Evolutionary conservation across 331 rosid genomes (phyloP), one percentile per base, ranked within the genome.

Genomic region (Rosa hybrid): DNA sequence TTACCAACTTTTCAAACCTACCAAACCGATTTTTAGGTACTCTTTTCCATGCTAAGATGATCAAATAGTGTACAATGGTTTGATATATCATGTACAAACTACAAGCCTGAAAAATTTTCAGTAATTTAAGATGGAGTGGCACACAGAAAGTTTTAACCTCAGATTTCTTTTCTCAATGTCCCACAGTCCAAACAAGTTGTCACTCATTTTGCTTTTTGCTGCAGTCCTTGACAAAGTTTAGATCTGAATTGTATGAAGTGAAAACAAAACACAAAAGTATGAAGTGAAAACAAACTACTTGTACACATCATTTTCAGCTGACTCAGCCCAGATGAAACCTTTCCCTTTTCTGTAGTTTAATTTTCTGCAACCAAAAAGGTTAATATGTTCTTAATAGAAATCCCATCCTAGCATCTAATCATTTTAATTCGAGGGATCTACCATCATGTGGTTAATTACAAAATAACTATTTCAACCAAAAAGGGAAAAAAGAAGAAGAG

Each of bases 321-420:
- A 80, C 78, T 60, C 74, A 63, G 46, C 73, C 53, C 38, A 27
- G 18, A 45, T 27, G 65, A 25, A 12, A 38, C 49, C 0, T 80
- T 45, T 25, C 10, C 12, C 4, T 54, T 71, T 56, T 8, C 39
- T 10, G 18, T 30, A 25, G 56, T 34, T 80, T n/a, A 12, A 23
- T 49, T 63, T 62, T 72, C 74, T 9, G 56, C 38, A n/a, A 48
- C 57, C 46, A 80, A 63, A 72, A 21, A 53, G 45, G 39, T 67
- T 44, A 46, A 0, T 25, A 42, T 13, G 76, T 48, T 71, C 75
- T 46, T 23, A 23, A 71, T 23, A 48, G 42, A 46, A 71, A 46
- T 7, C 8, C 25, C n/a, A 18, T 21, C 18, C 12, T n/a, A n/a
- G n/a, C 56, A 23, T 44, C 11, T 44, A 62, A 54, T 4, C 0